phyloP scores from a whole-genome alignment of 2,329 filamentous ascomycete genomes.

The Sclerotinia minor region DNA sequence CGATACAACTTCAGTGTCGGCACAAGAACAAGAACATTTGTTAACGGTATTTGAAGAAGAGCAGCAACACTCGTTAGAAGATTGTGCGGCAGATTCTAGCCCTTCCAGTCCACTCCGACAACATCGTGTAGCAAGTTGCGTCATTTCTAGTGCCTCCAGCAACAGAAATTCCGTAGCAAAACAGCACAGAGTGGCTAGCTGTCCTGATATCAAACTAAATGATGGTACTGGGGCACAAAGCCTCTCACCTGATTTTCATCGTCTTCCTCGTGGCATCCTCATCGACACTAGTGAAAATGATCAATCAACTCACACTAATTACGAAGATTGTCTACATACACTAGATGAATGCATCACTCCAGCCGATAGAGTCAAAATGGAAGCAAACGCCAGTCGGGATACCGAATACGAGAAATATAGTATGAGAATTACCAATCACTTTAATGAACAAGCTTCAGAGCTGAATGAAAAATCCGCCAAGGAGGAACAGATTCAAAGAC shows the following conservation, averaged over 20 bases:
- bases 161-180: background rate
- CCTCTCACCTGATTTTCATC: constrained; percentile 6
- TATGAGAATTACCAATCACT: background rate
- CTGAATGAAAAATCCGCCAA: background rate
- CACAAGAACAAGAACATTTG: background rate
- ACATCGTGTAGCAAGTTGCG: constrained; percentile 17
- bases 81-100: constrained; percentile 7
- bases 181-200: constrained; percentile 20
- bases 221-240: background rate
- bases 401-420: constrained; percentile 3
- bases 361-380: constrained; percentile 4
- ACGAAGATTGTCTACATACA: constrained; percentile 18
- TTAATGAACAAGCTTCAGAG: background rate
- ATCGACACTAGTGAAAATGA: constrained; percentile 7
- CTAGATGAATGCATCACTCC: constrained; percentile 19
- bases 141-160: background rate
- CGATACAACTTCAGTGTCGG: background rate
- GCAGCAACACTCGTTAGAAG: constrained; percentile 9
- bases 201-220: constrained; percentile 7
- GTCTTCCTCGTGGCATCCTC: background rate
- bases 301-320: constrained; percentile 8
- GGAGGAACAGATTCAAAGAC: background rate
- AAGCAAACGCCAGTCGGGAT: constrained; percentile 11
- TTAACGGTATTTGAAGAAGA: constrained; percentile 12
- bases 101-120: constrained; percentile 17